Base-by-base conservation (phyloP, 352 stramenopile genomes). In the Globisporangium cederbergense region DNA sequence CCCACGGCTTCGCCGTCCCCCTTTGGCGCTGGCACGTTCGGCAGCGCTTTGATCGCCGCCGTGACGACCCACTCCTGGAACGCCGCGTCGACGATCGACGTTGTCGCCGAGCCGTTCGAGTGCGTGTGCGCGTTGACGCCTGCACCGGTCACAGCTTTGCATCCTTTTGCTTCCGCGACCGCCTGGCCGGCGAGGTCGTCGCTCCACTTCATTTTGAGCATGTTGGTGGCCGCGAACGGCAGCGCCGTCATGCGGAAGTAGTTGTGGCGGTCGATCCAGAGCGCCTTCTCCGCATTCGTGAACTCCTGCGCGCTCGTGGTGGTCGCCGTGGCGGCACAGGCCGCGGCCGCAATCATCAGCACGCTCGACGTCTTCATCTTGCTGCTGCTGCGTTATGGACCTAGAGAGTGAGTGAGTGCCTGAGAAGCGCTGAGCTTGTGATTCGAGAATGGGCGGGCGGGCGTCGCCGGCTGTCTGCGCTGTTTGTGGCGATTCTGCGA, bases 231-330 rank as follows among this genome's bases (percentile, higher is more conserved):
- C 7, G 80, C 75, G 66, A 76, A 92, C 1, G 83, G 83, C 58
- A 90, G 49, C 9, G 74, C 83, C n/a, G 80, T 83, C 58, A 86
- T 86, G 20, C 83, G 83, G 72, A 92, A 92, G 71, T 83, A 92
- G 72, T 90, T 88, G 73, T 88, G 76, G 14, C 81, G 81, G 70
- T 91, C 81, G 61, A 91, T 75, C 79, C 79, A 89, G 38, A 89
- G 73, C 11, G 79, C 78, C 60, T 90, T 73, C 43, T 88, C 77
- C 14, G 73, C 71, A 13, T 52, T 42, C 32, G 68, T 59, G 55
- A 76, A 73, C 30, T 68, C 63, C 56, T 68, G 63, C n/a, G 63
- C 63, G 25, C 47, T 49, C n/a, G n/a, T 40, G 11, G 11, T 51
- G 1, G 59, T 4, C 8, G 65, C 62, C 16, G 34, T 11, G 36